Conservation (phyloP, 2,329 filamentous ascomycete genomes). For the Bimuria novae-zelandiae region DNA sequence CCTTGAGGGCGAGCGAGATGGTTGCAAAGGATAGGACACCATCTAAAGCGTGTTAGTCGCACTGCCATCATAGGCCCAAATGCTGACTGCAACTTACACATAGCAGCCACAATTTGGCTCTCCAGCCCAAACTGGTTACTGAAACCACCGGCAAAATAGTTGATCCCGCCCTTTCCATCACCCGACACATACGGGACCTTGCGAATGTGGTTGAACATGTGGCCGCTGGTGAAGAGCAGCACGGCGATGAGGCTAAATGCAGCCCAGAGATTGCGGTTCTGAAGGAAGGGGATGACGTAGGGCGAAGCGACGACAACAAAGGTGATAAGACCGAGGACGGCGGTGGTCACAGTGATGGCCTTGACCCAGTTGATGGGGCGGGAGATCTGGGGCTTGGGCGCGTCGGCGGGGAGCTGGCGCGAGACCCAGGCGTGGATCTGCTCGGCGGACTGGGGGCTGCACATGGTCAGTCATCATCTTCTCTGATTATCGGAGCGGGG, state of each 20-base stretch:
- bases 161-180: constrained; percentile 82
- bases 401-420: constrained; percentile 71
- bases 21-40: constrained; percentile 85
- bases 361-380: constrained; percentile 88
- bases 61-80: background rate
- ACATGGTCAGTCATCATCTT: constrained; percentile 5
- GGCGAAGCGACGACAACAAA: constrained; percentile 73
- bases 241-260: constrained; percentile 86
- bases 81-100: constrained; percentile 69
- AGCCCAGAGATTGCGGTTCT: constrained; percentile 94
- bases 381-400: constrained; percentile 73
- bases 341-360: constrained; percentile 69
- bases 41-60: constrained; percentile 53
- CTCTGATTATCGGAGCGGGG: background rate
- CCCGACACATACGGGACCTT: constrained; percentile 91
- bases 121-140: constrained; percentile 93
- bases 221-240: constrained; percentile 89
- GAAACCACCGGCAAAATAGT: constrained; percentile 89
- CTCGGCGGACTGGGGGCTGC: constrained; percentile 75
- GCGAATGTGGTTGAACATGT: constrained; percentile 99
- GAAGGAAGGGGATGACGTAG: constrained; percentile 78
- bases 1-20: constrained; percentile 89
- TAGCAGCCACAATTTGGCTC: constrained; percentile 89
- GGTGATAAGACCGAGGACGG: constrained; percentile 72
- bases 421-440: constrained; percentile 77